Conservation (phyloP, 495 filamentous ascomycete genomes). For the Aspergillus panamensis region DNA sequence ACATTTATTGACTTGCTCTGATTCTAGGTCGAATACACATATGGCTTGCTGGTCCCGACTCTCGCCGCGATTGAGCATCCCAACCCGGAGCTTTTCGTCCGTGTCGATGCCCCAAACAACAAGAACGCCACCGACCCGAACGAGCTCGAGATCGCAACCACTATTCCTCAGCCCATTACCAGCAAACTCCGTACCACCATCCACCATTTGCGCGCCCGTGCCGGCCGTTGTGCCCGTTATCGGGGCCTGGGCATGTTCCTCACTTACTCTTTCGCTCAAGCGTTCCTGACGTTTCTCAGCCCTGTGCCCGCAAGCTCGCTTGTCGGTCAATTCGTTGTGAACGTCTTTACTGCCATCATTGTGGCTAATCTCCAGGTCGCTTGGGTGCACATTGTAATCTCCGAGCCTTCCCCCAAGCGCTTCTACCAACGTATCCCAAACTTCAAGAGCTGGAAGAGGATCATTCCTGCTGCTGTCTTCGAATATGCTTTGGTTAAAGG, state of each 20-base stretch:
- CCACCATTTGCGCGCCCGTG: constrained; percentile 53
- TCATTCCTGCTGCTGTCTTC: constrained; percentile 50
- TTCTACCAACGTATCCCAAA: constrained; percentile 51
- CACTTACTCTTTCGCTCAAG: constrained; percentile 28
- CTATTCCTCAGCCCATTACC: constrained; percentile 52
- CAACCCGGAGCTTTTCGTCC: constrained; percentile 54
- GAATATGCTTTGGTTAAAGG: constrained; percentile 33
- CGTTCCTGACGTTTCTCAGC: constrained; percentile 24
- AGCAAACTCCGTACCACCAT: constrained; percentile 54
- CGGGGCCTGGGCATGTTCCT: constrained; percentile 49
- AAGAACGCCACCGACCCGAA: constrained; percentile 34
- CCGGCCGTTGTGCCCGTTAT: constrained; percentile 55
- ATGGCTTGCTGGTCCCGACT: constrained; percentile 54
- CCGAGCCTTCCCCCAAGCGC: constrained; percentile 49
- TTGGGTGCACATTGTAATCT: constrained; percentile 62
- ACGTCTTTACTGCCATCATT: constrained; percentile 40
- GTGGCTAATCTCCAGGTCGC: constrained; percentile 50
- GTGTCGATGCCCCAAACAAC: constrained; percentile 36
- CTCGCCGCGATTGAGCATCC: constrained; percentile 61
- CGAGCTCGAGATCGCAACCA: constrained; percentile 28
- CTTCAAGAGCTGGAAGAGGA: constrained; percentile 42
- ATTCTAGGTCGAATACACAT: constrained; percentile 52
- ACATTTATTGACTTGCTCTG: constrained; percentile 8
- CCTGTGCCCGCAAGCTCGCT: constrained; percentile 29
- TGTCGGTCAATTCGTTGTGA: constrained; percentile 34